These are phyloP conservation scores for Eustoma russellianum DNA, from an alignment of 257 asterid species.

Conservation along the genomic window DNA sequence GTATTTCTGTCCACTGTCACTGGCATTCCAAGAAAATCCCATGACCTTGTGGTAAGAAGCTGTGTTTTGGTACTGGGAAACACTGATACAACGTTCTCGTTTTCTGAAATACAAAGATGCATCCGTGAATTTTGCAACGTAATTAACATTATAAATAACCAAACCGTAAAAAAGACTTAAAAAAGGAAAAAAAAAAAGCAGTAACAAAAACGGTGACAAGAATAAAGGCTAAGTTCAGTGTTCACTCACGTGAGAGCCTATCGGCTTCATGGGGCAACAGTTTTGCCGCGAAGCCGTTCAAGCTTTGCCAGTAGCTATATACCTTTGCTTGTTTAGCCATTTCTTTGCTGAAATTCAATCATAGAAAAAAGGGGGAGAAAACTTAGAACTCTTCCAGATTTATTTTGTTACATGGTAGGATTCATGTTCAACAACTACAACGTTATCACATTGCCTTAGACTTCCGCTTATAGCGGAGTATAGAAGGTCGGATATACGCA, in stretches of 20 bases:
- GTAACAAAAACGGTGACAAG: background rate
- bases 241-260: constrained; percentile 26
- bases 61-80: constrained; percentile 34
- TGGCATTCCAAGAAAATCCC: constrained; percentile 57
- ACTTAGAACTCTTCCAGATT: background rate
- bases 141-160: no score
- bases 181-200: no score
- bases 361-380: no score
- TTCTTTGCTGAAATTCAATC: constrained; percentile 28
- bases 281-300: constrained; percentile 66
- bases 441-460: no score
- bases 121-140: no score
- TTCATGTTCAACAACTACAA: no score
- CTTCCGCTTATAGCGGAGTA: no score
- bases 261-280: constrained; percentile 58
- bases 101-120: constrained; percentile 20
- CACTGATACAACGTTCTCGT: constrained; percentile 42
- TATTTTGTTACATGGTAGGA: no score
- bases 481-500: no score
- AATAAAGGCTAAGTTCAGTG: background rate
- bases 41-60: constrained; percentile 58
- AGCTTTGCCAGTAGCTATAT: constrained; percentile 56
- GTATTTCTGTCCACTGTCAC: constrained; percentile 24
- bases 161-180: no score
- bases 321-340: constrained; percentile 43